phyloP scores from a whole-genome alignment of 129 eudicot species.

The Ambrosia artemisiifolia region DNA sequence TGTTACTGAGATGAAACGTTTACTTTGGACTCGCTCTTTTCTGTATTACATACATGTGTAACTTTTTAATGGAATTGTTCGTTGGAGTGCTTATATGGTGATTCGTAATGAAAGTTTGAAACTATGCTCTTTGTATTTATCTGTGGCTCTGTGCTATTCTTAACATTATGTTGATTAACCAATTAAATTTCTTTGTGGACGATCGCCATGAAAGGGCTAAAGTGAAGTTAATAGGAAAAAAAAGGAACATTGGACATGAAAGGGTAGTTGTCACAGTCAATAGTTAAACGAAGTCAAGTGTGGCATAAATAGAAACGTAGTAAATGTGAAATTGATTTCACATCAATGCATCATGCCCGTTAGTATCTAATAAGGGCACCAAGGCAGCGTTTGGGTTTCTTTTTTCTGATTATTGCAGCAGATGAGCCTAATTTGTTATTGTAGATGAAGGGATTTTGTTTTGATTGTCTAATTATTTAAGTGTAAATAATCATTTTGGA shows the following conservation, averaged over 20 bases:
- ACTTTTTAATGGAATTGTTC: background rate
- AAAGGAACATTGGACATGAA: conserved; percentile 3
- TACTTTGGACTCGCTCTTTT: background rate
- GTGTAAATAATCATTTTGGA: background rate
- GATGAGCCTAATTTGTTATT: background rate
- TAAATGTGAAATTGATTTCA: background rate
- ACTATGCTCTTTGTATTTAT: background rate
- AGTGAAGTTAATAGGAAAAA: background rate
- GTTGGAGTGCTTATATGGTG: background rate
- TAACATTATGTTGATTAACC: background rate
- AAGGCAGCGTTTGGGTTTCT: background rate
- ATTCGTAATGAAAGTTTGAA: background rate
- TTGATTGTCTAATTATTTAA: background rate
- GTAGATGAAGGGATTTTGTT: background rate
- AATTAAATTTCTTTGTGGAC: background rate
- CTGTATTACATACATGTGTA: too few relatives aligned
- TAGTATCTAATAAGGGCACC: background rate
- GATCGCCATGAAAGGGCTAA: background rate
- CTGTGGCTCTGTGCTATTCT: background rate
- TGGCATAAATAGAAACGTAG: background rate
- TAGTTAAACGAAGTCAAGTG: background rate
- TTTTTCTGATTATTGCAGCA: background rate
- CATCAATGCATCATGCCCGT: background rate
- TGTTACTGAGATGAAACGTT: background rate
- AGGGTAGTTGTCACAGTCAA: background rate